Evolutionary conservation across 495 filamentous ascomycete genomes (phyloP), one percentile per base, ranked within the genome.

Genomic region (Apiosordaria backusii): DNA sequence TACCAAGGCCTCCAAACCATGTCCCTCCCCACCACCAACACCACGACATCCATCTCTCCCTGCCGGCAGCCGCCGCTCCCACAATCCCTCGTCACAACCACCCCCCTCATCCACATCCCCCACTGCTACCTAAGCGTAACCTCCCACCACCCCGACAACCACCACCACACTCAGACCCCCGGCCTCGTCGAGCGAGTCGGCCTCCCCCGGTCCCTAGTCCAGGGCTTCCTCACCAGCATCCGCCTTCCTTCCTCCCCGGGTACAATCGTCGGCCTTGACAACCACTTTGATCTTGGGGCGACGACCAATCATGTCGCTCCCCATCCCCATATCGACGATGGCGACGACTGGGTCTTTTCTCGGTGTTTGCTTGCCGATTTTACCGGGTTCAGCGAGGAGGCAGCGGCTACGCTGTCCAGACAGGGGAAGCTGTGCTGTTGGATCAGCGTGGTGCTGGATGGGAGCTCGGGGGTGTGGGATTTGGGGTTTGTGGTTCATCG

Each of bases 301-400:
- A 45, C 9, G 10, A 40, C 50, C 52, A n/a, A n/a, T n/a, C n/a
- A n/a, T n/a, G 61, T 57, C 10, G n/a, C n/a, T n/a, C n/a, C n/a
- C n/a, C n/a, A n/a, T n/a, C 61, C 57, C 3, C 72, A 75, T 64
- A 70, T 70, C 50, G 74, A 75, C 65, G 74, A 75, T 65, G 61
- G 61, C 24, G 60, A 68, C 62, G 72, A 74, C 16, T 75, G 72
- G 74, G 74, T 74, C 26, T 71, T 64, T 52, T 69, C 74, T 13
- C 72, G 74, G 40, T 75, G 72, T 58, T 21, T 74, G 6, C 62
- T 72, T 60, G 54, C 70, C 16, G 74, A 74, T 50, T 75, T 75
- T 58, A 70, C 74, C 10, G 70, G 57, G 25, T 27, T 75, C n/a
- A 55, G 64, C 54, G 68, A 67, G 29, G 68, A 68, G 29, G 64